These are phyloP conservation scores for Cinchona pubescens DNA, from an alignment of 257 asterid genomes.

Conservation along the genomic window DNA sequence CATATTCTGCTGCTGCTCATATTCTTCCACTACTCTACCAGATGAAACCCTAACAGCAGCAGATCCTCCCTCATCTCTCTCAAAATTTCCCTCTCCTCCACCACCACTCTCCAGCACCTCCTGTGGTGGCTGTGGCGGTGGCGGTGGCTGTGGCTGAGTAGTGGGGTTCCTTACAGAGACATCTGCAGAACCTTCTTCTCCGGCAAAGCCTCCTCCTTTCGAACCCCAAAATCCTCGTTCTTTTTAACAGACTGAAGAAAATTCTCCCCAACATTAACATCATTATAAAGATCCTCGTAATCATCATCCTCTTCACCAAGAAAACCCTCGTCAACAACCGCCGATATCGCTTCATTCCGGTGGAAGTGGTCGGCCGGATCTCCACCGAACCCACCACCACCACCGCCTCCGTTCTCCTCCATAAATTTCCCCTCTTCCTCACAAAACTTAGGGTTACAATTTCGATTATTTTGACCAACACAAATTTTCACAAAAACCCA, in stretches of 20 bases:
- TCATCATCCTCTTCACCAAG: conserved; percentile 83
- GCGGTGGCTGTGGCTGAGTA: conserved; percentile 14
- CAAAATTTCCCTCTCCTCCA: conserved; percentile 34
- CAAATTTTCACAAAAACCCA: not conserved
- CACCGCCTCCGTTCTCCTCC: conserved; percentile 50
- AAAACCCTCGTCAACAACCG: conserved; percentile 71
- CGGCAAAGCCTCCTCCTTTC: conserved; percentile 37
- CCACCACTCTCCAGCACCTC: conserved; percentile 29
- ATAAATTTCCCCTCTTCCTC: conserved; percentile 28
- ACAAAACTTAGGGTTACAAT: conserved; percentile 16
- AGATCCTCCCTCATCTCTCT: conserved; percentile 27
- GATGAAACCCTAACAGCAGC: conserved; percentile 9
- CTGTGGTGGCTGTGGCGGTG: conserved; percentile 19
- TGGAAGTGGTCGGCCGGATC: conserved; percentile 64
- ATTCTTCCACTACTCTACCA: conserved; percentile 21
- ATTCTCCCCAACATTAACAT: conserved; percentile 90
- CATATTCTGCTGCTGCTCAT: conserved; percentile 24
- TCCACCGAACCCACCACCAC: conserved; percentile 48
- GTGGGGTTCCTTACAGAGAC: conserved; percentile 28
- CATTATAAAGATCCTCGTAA: conserved; percentile 90
- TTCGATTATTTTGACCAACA: not conserved
- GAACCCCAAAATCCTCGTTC: conserved; percentile 46
- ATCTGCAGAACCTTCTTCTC: conserved; percentile 29
- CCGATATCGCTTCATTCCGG: conserved; percentile 76
- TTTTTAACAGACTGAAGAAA: conserved; percentile 64